phyloP scores from a whole-genome alignment of 768 basidiomycete species.

The Boletellus sp. region DNA sequence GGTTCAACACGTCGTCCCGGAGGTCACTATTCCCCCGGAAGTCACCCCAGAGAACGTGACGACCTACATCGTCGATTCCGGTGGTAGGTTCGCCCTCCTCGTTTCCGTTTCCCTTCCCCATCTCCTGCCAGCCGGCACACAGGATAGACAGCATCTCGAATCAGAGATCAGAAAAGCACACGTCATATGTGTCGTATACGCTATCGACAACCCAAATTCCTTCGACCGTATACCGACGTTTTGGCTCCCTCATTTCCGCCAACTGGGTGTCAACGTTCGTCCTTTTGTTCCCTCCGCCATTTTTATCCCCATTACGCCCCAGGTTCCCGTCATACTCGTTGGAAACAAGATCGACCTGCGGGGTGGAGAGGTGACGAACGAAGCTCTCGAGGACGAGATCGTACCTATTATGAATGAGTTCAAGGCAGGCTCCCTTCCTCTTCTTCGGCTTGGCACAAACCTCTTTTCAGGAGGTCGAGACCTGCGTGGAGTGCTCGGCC shows the following conservation, averaged over 20 bases:
- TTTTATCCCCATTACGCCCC: slow-evolving; percentile 8
- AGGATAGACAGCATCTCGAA: slow-evolving; percentile 86
- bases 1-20: slow-evolving; percentile 95
- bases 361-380: slow-evolving; percentile 90
- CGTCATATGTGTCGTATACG: slow-evolving; percentile 97
- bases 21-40: slow-evolving; percentile 97
- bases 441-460: slow-evolving; percentile 5
- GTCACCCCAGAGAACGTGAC: slow-evolving; percentile 98
- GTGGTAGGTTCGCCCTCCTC: slow-evolving; percentile 53
- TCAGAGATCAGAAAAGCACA: slow-evolving; percentile 96
- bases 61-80: slow-evolving; percentile 96
- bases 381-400: slow-evolving; percentile 92
- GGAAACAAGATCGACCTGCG: slow-evolving; percentile 98
- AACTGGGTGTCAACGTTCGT: slow-evolving; percentile 90
- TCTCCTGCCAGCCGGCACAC: slow-evolving; percentile 61
- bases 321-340: slow-evolving; percentile 96
- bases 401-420: slow-evolving; percentile 98
- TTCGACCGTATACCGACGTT: slow-evolving; percentile 98
- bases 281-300: neutral
- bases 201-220: slow-evolving; percentile 92
- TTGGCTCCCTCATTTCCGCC: slow-evolving; percentile 94
- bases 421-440: slow-evolving; percentile 56
- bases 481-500: slow-evolving; percentile 96
- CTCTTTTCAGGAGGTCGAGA: slow-evolving; percentile 83
- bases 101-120: slow-evolving; percentile 3